These are phyloP conservation scores for Sporothrix protearum DNA, from an alignment of 2,329 filamentous ascomycete genomes.

Conservation along the genomic window DNA sequence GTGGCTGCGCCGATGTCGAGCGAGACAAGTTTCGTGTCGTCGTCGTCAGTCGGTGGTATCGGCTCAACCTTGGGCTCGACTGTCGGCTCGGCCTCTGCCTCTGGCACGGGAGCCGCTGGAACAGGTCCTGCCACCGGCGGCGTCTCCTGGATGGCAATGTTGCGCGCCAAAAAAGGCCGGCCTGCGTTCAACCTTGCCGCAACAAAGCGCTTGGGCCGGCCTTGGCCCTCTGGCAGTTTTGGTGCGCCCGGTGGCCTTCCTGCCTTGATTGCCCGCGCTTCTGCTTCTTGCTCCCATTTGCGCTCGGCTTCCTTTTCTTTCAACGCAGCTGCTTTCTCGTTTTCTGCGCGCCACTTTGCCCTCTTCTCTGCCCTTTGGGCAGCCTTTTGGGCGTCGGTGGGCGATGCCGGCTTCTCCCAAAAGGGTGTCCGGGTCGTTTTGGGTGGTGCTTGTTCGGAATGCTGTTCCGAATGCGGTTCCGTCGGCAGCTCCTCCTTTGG, in stretches of 20 bases:
- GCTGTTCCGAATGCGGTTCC: background rate
- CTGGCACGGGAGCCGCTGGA: background rate
- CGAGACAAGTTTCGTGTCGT: background rate
- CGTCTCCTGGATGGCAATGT: background rate
- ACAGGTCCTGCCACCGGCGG: no score
- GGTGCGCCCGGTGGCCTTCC: background rate
- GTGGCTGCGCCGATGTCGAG: no score
- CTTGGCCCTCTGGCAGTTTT: background rate
- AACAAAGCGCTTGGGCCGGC: background rate
- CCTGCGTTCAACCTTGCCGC: background rate
- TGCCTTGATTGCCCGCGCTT: background rate
- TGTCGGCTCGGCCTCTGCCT: background rate
- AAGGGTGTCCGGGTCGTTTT: background rate
- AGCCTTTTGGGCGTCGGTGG: background rate
- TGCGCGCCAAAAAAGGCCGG: background rate
- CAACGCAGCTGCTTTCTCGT: background rate
- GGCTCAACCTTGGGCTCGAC: background rate
- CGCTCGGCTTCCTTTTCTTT: background rate
- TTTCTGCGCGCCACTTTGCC: background rate
- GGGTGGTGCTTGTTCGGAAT: background rate
- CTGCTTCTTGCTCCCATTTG: background rate
- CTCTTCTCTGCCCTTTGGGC: background rate
- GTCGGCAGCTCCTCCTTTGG: background rate
- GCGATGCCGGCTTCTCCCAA: background rate
- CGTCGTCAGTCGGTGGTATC: background rate